phyloP scores from a whole-genome alignment of 2,329 filamentous ascomycete species.

The Ceratocystis ficicola region DNA sequence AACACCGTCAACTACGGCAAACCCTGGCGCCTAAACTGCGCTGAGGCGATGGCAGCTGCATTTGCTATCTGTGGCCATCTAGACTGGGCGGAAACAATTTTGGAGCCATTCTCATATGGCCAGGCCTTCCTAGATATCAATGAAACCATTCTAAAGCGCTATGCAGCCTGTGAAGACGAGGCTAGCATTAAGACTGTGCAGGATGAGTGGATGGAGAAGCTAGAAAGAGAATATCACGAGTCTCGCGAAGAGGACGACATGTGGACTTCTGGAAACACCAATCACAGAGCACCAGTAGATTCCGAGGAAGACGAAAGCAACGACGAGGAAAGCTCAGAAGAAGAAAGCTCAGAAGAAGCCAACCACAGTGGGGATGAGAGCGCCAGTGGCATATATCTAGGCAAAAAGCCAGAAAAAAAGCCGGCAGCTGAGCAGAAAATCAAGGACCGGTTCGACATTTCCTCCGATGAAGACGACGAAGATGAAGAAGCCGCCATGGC shows the following conservation, averaged over 20 bases:
- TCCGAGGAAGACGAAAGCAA: slow-evolving; percentile 46
- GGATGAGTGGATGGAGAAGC: slow-evolving; percentile 73
- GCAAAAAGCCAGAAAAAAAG: slow-evolving; percentile 37
- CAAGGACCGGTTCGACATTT: slow-evolving; percentile 61
- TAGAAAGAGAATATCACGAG: slow-evolving; percentile 80
- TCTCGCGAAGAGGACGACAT: slow-evolving; percentile 65
- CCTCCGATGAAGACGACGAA: slow-evolving; percentile 71
- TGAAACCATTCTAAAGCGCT: slow-evolving; percentile 63
- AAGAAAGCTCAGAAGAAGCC: slow-evolving; percentile 36
- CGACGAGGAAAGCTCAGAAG: slow-evolving; percentile 38
- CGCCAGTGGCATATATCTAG: slow-evolving; percentile 49
- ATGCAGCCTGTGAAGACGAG: slow-evolving; percentile 72
- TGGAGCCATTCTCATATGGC: slow-evolving; percentile 81
- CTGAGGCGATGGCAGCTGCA: slow-evolving; percentile 82
- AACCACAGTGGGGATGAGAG: slow-evolving; percentile 37
- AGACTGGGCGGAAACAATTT: slow-evolving; percentile 78
- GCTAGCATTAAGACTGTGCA: slow-evolving; percentile 73
- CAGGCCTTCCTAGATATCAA: slow-evolving; percentile 86
- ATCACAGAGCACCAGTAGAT: slow-evolving; percentile 45
- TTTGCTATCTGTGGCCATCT: slow-evolving; percentile 85
- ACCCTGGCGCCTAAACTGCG: slow-evolving; percentile 90
- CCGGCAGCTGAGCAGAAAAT: slow-evolving; percentile 27
- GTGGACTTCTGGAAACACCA: slow-evolving; percentile 86
- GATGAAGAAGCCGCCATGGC: slow-evolving; percentile 83
- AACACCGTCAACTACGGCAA: slow-evolving; percentile 97